Evolutionary conservation across 192 early-diverging fungal genomes (phyloP).

Genomic region (Oehlia diaphana): DNA sequence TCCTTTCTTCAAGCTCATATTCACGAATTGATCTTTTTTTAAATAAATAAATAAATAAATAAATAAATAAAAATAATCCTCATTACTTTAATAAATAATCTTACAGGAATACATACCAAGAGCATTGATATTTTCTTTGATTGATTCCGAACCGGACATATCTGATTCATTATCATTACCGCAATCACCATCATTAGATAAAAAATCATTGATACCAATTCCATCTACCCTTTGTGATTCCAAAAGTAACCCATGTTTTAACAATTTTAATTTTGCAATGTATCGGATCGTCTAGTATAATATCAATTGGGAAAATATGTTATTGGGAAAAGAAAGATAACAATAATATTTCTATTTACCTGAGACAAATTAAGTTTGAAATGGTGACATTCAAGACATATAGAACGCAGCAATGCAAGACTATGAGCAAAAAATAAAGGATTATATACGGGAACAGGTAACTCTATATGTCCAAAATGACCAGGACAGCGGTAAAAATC

Average conservation of each 20-base stretch:
- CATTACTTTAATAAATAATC: background rate
- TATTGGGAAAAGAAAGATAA: background rate
- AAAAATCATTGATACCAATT: slow-evolving; percentile 46
- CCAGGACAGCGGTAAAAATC: slow-evolving; percentile 86
- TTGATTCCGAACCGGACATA: slow-evolving; percentile 4
- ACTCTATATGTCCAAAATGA: slow-evolving; percentile 96
- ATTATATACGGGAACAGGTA: slow-evolving; percentile 86
- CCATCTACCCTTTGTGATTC: slow-evolving; percentile 84
- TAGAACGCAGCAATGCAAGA: slow-evolving; percentile 80
- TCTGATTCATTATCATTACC: slow-evolving; percentile 58
- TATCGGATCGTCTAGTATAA: slow-evolving; percentile 54
- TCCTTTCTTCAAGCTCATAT: background rate
- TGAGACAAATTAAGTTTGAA: slow-evolving; percentile 64
- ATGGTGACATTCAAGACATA: slow-evolving; percentile 89
- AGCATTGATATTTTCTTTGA: background rate
- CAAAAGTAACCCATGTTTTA: slow-evolving; percentile 83
- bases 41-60: too few relatives aligned
- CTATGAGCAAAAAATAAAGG: slow-evolving; percentile 93
- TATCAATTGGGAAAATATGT: background rate
- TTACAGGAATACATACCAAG: background rate
- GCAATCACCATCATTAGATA: slow-evolving; percentile 38
- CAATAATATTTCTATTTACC: slow-evolving; percentile 38
- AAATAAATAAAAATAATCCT: background rate
- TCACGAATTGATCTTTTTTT: slow-evolving; percentile 11
- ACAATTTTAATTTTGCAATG: slow-evolving; percentile 76